A percentile compares a stretch with the other conserved stretches of the same genome.
These are phyloP conservation scores for Spongiforma sp. DNA, from an alignment of 1,284 basidiomycete genomes.

Conservation along the genomic window DNA sequence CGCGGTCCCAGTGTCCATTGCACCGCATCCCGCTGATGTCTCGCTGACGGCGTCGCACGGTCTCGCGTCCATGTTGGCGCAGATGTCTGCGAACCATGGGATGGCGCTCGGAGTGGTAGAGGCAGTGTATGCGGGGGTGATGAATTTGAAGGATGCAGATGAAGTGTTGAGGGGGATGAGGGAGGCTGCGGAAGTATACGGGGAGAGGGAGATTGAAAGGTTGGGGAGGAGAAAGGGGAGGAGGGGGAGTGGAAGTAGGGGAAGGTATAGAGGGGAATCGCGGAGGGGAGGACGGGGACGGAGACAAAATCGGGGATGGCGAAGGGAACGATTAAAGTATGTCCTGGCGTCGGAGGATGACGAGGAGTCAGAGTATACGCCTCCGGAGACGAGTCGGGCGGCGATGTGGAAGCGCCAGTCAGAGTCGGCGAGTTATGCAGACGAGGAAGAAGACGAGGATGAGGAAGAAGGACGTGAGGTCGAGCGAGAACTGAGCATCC, in stretches of 20 bases:
- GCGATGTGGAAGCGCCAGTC: slow-evolving; percentile 32
- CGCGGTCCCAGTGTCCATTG: too few relatives aligned
- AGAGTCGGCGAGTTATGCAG: background rate
- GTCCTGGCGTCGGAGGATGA: slow-evolving; percentile 23
- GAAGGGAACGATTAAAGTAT: slow-evolving; percentile 11
- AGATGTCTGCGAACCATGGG: slow-evolving; percentile 34
- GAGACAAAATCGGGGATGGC: background rate
- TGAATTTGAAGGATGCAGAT: slow-evolving; percentile 30
- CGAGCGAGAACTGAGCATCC: slow-evolving; percentile 20
- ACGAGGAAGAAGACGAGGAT: background rate
- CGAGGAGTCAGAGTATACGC: slow-evolving; percentile 32
- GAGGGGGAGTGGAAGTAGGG: background rate
- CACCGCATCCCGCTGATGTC: slow-evolving; percentile 22
- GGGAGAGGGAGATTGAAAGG: slow-evolving; percentile 19
- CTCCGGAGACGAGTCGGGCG: slow-evolving; percentile 35
- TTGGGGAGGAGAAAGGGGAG: background rate
- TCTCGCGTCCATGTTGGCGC: slow-evolving; percentile 23
- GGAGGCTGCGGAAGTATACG: slow-evolving; percentile 29
- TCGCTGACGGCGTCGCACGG: slow-evolving; percentile 23
- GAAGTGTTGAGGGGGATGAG: slow-evolving; percentile 33
- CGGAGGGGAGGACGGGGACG: background rate
- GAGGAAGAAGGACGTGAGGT: slow-evolving; percentile 15
- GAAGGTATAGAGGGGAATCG: background rate
- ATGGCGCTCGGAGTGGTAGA: slow-evolving; percentile 25
- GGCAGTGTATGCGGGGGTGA: slow-evolving; percentile 28